phyloP scores from a whole-genome alignment of 192 early-diverging fungal genomes.

The Nowakowskiella sp. region DNA sequence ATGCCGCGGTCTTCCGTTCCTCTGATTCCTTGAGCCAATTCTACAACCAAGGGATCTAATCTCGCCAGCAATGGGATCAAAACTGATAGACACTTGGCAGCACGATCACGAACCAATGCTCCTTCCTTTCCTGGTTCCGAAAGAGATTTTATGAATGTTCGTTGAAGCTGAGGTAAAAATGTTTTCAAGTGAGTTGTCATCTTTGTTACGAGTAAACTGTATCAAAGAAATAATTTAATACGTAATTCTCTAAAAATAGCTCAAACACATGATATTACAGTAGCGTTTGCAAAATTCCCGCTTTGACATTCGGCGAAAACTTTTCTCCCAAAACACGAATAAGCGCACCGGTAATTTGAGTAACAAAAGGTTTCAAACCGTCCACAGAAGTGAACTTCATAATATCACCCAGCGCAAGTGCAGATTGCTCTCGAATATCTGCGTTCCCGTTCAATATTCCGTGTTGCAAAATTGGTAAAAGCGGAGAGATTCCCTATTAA shows the following conservation, averaged over 20 bases:
- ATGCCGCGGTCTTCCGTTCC: conserved; percentile 52
- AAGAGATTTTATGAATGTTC: conserved; percentile 88
- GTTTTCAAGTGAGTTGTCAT: conserved; percentile 86
- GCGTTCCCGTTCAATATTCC: conserved; percentile 81
- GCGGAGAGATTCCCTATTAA: conserved; percentile 66
- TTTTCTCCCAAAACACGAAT: conserved; percentile 97
- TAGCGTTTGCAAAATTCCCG: conserved; percentile 82
- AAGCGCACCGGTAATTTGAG: conserved; percentile 91
- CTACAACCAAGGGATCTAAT: conserved; percentile 70
- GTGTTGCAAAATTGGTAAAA: conserved; percentile 89
- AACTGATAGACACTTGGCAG: conserved; percentile 65
- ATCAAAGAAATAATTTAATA: conserved; percentile 1
- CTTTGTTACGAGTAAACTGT: conserved; percentile 64
- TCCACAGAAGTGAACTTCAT: conserved; percentile 61
- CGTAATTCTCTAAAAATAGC: conserved; percentile 10
- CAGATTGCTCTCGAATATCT: conserved; percentile 77
- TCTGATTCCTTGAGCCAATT: conserved; percentile 61
- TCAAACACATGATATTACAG: conserved; percentile 34
- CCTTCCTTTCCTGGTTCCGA: conserved; percentile 59
- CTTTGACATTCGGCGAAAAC: conserved; percentile 83
- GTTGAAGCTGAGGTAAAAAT: conserved; percentile 96
- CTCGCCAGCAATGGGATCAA: conserved; percentile 66
- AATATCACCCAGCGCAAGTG: conserved; percentile 75
- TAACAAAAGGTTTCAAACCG: conserved; percentile 81
- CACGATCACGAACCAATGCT: conserved; percentile 66